These are phyloP conservation scores for Cutaneotrichosporon sp. DNA, from an alignment of 1,284 basidiomycete genomes.

Conservation along the genomic window DNA sequence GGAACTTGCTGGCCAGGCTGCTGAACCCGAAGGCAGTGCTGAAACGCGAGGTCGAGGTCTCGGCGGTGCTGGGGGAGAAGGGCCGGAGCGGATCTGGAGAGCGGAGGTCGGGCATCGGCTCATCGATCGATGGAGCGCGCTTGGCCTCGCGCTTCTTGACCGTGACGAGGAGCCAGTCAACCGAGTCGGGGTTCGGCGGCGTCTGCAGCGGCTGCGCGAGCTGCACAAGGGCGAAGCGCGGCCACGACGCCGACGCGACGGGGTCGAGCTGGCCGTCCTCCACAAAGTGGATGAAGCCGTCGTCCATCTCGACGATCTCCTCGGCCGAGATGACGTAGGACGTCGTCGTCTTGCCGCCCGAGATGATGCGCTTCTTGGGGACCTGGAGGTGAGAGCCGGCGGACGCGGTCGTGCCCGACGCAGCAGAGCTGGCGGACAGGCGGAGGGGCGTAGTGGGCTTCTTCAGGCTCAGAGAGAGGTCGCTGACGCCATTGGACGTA, in stretches of 20 bases:
- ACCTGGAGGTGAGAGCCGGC: constrained; percentile 6
- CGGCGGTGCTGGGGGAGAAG: constrained; percentile 24
- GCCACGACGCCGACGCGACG: constrained; percentile 30
- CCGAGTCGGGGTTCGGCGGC: neutral
- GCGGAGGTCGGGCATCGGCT: constrained; percentile 16
- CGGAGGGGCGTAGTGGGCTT: constrained; percentile 6
- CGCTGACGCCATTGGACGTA: constrained; percentile 13
- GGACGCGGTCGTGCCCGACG: neutral
- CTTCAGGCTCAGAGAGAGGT: constrained; percentile 19
- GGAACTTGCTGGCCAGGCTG: constrained; percentile 32
- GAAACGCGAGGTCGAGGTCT: constrained; percentile 24
- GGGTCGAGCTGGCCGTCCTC: constrained; percentile 42
- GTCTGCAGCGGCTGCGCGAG: constrained; percentile 21
- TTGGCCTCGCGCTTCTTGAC: constrained; percentile 25
- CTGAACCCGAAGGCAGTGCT: constrained; percentile 28
- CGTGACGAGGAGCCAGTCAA: constrained; percentile 42
- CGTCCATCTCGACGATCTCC: constrained; percentile 38
- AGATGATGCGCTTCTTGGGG: constrained; percentile 14
- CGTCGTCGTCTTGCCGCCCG: constrained; percentile 6
- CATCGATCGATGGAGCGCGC: constrained; percentile 9
- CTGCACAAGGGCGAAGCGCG: constrained; percentile 38
- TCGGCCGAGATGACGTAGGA: constrained; percentile 22
- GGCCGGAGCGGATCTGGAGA: constrained; percentile 10
- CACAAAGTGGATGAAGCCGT: constrained; percentile 42
- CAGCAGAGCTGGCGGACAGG: neutral